Base-by-base conservation (phyloP, 768 basidiomycete genomes). In the Lentinus tigrinus region DNA sequence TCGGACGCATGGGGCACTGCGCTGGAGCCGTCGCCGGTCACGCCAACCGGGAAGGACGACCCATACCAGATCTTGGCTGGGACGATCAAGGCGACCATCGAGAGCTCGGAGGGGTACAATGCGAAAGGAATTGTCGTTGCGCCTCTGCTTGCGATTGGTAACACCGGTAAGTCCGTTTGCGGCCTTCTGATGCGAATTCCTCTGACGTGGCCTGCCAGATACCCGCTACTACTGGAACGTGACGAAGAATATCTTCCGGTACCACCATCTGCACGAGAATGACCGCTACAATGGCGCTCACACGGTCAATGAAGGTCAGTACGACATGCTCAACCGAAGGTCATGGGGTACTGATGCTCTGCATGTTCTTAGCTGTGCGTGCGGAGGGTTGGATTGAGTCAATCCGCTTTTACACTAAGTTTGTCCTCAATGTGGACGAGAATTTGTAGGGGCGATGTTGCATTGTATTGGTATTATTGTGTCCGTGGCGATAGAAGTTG, bases 401-500 rank as follows among this genome's bases (percentile, higher is more conserved):
- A 46, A 83, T 89, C 52, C 74, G 81, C 26, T 92, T 90, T 73
- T 87, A 81, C 65, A 75, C 80, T 0, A 79, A 78, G 3, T 74
- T 90, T 39, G 81, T 91, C 24, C 74, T 92, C 36, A 91, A 91
- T 60, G 78, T 78, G 4, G 88, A 91, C 53, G 88, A 90, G 53
- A 47, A 61, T 17, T 37, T 49, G 34, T 60, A 31, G 31, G 31
- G 11, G 11, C 7, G 31, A 3, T 31, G 3, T 31, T 11, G 31
- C 1, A 31, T 31, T 11, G 1, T 1, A 31, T n/a, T n/a, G n/a
- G n/a, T n/a, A n/a, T n/a, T n/a, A n/a, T n/a, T n/a, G n/a, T n/a
- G n/a, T n/a, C n/a, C n/a, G n/a, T n/a, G n/a, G n/a, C n/a, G n/a
- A 31, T 31, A 2, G 31, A 7, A 31, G 11, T 11, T 3, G 11